These are phyloP conservation scores for Cucumis melo DNA, from an alignment of 306 rosid genomes.

Conservation along the genomic window DNA sequence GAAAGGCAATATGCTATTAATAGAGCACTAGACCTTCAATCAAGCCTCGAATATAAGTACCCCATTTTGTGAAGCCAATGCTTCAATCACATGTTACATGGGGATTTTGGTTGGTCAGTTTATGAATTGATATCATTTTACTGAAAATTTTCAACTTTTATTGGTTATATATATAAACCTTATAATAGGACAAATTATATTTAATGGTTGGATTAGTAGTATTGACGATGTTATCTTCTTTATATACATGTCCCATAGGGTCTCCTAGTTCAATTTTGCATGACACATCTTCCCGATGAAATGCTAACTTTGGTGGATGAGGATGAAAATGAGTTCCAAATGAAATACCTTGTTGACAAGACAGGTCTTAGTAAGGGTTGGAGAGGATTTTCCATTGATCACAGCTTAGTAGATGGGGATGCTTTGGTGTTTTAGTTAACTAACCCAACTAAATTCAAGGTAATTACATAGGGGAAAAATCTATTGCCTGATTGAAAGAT, in stretches of 20 bases:
- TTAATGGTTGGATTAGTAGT: not conserved
- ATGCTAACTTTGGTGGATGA: slow-evolving; percentile 30
- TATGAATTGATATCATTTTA: not conserved
- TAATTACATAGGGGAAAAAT: slow-evolving; percentile 2
- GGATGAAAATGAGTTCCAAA: slow-evolving; percentile 21
- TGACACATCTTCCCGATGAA: slow-evolving; percentile 24
- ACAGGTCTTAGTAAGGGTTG: slow-evolving; percentile 45
- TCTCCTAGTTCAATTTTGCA: slow-evolving; percentile 29
- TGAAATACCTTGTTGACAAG: slow-evolving; percentile 23
- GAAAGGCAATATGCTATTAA: slow-evolving; percentile 23
- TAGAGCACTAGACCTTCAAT: slow-evolving; percentile 23
- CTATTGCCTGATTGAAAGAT: not conserved
- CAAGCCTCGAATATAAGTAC: slow-evolving; percentile 19
- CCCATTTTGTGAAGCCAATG: slow-evolving; percentile 39
- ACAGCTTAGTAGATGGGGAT: slow-evolving; percentile 52
- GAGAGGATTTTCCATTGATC: slow-evolving; percentile 44
- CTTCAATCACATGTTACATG: slow-evolving; percentile 42
- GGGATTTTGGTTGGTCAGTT: slow-evolving; percentile 48
- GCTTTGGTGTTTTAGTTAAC: slow-evolving; percentile 43
- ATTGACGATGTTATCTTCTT: not conserved
- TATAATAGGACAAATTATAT: too few relatives aligned
- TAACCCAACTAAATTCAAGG: slow-evolving; percentile 38
- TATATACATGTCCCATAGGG: slow-evolving; percentile 19
- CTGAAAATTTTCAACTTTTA: not conserved
- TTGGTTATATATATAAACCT: not conserved